Evolutionary conservation across 2,329 filamentous ascomycete genomes (phyloP), one percentile per base, ranked within the genome.

Genomic region (Talaromyces sp.): DNA sequence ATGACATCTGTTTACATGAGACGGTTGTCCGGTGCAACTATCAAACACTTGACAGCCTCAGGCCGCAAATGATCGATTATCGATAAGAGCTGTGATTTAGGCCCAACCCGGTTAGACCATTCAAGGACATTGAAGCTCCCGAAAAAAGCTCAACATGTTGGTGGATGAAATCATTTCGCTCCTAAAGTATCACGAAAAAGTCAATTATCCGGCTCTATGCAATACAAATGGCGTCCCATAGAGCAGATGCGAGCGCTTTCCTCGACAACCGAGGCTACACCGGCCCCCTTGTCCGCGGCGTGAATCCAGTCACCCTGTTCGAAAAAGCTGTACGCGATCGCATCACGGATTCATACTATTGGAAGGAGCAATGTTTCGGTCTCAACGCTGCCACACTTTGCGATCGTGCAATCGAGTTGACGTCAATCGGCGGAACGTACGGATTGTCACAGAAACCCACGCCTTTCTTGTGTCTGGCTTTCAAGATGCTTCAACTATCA

Each of bases 341-440:
- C 73, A 97, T 99, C 76, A 87, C 93, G 69, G 92, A 96, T 73
- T 91, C 88, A 60, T 96, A 96, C 79, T 99, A 96, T 81, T 99
- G 92, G 90, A 97, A 97, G 77, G 95, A 98, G 79, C 93, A 97
- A 80, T 97, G 95, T 76, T 99, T 98, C 78, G 95, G 90, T 46
- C 83, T 99, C 67, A 99, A 98, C 80, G 84, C 85, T 3, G 87
- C 87, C 1, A 88, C 86, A 0, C 76, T 99, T 5, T 89, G 96
- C 70, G 91, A 97, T 79, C 91, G 95, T 67, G 93, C 96, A 0
- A 90, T 92, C 28, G 89, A 93, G 69, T 84, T 99, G 54, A 84
- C 81, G 56, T 95, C 89, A 76, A 85, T 99, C 62, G 95, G 93
- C 66, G 95, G 95, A 68, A 96, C 92, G 5, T 92, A 92, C 71